Percentiles rank a stretch among this genome's conserved stretches.
These are phyloP conservation scores for Erythrobasidium yunnanense DNA, from an alignment of 768 basidiomycete species.

Conservation along the genomic window DNA sequence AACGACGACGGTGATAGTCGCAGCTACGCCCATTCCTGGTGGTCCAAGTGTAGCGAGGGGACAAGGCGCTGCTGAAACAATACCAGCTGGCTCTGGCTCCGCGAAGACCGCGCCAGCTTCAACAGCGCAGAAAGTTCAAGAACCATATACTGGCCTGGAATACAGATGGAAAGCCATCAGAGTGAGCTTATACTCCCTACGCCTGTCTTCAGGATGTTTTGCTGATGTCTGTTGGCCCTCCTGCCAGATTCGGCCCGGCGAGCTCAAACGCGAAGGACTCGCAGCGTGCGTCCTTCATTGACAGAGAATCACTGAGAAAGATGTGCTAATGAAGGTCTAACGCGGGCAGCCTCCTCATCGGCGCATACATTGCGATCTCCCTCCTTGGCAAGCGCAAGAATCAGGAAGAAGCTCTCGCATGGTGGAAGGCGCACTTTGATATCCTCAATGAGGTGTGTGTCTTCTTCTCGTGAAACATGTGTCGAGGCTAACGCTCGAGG, in stretches of 20 bases:
- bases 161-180: slow-evolving; percentile 4
- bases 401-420: not conserved
- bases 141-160: slow-evolving; percentile 15
- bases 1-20: not conserved
- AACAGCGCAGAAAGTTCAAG: not conserved
- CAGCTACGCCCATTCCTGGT: too few species aligned
- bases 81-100: not conserved
- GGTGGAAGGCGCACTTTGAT: slow-evolving; percentile 4
- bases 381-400: slow-evolving; percentile 1
- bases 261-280: not conserved
- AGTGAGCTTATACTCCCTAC: not conserved
- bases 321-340: not conserved
- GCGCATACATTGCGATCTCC: not conserved
- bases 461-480: not conserved
- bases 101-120: not conserved
- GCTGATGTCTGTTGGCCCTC: not conserved
- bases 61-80: not conserved
- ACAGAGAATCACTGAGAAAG: not conserved
- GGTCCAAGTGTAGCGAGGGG: not conserved
- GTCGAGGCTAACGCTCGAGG: not conserved
- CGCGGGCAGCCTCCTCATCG: not conserved
- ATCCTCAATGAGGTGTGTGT: not conserved
- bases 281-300: not conserved
- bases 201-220: not conserved
- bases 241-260: slow-evolving; percentile 18